Conservation (phyloP, 2,329 filamentous ascomycete genomes). For the Penicillium palitans region DNA sequence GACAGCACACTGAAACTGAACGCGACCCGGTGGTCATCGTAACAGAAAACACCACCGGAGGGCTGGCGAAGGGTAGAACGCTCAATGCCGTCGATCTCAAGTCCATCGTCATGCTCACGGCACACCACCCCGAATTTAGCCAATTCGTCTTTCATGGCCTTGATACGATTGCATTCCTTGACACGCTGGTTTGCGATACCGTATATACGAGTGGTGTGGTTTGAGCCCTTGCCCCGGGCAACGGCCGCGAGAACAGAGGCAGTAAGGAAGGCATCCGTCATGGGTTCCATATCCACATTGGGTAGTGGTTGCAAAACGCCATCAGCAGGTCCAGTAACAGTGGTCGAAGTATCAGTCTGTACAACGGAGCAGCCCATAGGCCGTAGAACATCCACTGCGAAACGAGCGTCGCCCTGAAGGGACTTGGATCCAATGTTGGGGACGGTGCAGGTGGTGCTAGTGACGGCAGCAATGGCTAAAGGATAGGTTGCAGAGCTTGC, state of each 20-base stretch:
- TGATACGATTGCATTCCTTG: constrained; percentile 96
- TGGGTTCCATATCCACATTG: constrained; percentile 96
- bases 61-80: constrained; percentile 57
- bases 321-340: constrained; percentile 79
- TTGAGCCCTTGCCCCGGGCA: constrained; percentile 65
- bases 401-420: constrained; percentile 90
- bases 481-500: constrained; percentile 97
- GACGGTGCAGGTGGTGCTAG: constrained; percentile 90
- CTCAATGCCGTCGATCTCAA: constrained; percentile 62
- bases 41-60: constrained; percentile 76
- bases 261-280: constrained; percentile 98
- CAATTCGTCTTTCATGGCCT: constrained; percentile 91
- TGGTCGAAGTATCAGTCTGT: constrained; percentile 82
- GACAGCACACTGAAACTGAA: constrained; percentile 97
- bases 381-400: constrained; percentile 82
- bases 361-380: constrained; percentile 94
- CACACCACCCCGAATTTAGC: constrained; percentile 89
- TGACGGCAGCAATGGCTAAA: constrained; percentile 89
- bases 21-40: constrained; percentile 95
- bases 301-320: constrained; percentile 73
- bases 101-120: constrained; percentile 90
- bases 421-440: constrained; percentile 94
- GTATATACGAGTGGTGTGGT: constrained; percentile 73
- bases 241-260: constrained; percentile 91
- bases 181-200: constrained; percentile 97